Base-by-base conservation (phyloP, 1,139 yeast genomes). In the Yamadazyma membranifaciens region DNA sequence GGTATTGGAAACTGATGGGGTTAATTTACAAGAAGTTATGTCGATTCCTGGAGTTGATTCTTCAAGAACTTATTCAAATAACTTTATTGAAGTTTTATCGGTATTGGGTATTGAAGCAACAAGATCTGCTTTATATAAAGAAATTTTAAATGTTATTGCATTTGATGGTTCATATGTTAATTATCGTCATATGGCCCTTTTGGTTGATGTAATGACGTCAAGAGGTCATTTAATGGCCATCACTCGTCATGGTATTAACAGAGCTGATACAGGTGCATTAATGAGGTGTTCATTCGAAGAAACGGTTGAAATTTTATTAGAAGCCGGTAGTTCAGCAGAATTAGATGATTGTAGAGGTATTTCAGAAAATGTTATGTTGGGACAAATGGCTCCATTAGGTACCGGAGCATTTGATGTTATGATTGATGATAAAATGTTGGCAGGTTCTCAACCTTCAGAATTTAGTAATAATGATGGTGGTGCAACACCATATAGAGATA, bases 211-310 rank as follows among this genome's bases (percentile, higher is more conserved):
- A 25, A 94, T 94, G 99, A 94, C 99, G 2, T 87, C 96, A 37
- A 86, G 96, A 64, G 99, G 99, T 59, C 96, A 92, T 60, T 77
- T 94, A 67, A 92, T 94, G 88, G 98, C 98, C 29, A 92, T 94
- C 56, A 92, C 98, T 39, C 95, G 99, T 78, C 98, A 92, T 63
- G 99, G 99, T 79, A 92, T 94, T 67, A 94, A 94, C 65, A 84
- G 98, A 69, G 87, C 96, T 29, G 97, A 92, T 52, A 94, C 98
- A 27, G 98, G 98, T 69, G 98, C 98, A 1, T 77, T 94, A 60
- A 94, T 94, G 98, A 82, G 98, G 68, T 92, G 97, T 73, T 92
- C 98, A 39, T 94, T 94, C 73, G 99, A 94, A 71, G 98, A 94
- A 66, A 94, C 99, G 2, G 98, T 92, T 32, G 98, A 94, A 69